phyloP scores from a whole-genome alignment of 169 alveolate species.

The Babesia divergens region DNA sequence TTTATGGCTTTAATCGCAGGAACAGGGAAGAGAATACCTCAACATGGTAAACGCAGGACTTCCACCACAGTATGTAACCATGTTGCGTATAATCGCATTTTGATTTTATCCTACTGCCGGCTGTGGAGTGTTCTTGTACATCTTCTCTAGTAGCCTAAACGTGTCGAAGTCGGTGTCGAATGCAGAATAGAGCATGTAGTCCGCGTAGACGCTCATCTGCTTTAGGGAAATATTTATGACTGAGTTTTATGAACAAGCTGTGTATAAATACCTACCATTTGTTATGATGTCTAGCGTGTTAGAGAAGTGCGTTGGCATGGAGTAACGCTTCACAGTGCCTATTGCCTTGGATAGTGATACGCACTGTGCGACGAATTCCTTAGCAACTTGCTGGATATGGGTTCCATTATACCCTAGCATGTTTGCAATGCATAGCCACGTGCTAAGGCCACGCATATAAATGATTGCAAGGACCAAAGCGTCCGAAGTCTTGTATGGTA shows the following conservation, averaged over 20 bases:
- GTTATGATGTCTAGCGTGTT: conserved; percentile 36
- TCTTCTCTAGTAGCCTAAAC: conserved; percentile 49
- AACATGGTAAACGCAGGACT: conserved; percentile 1
- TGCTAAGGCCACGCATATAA: conserved; percentile 49
- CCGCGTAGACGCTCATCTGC: conserved; percentile 53
- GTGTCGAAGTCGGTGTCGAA: conserved; percentile 58
- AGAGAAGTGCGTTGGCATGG: conserved; percentile 35
- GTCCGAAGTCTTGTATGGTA: conserved; percentile 20
- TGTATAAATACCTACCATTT: not conserved
- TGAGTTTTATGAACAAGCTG: not conserved
- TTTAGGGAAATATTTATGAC: conserved; percentile 49
- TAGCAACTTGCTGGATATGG: conserved; percentile 42
- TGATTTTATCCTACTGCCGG: not conserved
- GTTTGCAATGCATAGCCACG: conserved; percentile 63
- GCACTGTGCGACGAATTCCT: conserved; percentile 42
- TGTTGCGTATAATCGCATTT: not conserved
- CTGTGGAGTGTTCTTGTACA: conserved; percentile 15
- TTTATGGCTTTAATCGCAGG: conserved; percentile 5
- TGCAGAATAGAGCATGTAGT: conserved; percentile 45
- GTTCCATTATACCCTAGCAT: conserved; percentile 43
- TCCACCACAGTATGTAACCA: not conserved
- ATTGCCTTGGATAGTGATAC: conserved; percentile 34
- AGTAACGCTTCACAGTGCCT: conserved; percentile 7
- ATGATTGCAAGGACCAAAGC: conserved; percentile 23
- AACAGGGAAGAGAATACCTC: conserved; percentile 17